Base-by-base conservation (phyloP, 495 filamentous ascomycete genomes). In the Hypoxylon subgilvum region DNA sequence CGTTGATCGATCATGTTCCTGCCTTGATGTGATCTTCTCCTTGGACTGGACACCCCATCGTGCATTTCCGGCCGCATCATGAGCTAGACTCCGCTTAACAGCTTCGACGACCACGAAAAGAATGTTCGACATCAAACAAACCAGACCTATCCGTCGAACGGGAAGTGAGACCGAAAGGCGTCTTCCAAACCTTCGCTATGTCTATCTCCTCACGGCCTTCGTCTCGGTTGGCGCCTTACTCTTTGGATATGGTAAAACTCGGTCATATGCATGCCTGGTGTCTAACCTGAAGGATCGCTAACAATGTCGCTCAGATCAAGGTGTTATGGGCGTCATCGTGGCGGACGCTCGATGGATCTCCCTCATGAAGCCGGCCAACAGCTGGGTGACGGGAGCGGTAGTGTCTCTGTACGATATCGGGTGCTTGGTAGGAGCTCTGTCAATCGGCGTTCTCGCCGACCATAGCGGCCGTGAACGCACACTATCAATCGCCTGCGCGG, bases 381-480 rank as follows among this genome's bases (percentile, higher is more conserved):
- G 46, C 31, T 58, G 54, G 54, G 54, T 58, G 4, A 58, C 54
- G 0, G 54, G 54, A 2, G 54, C 54, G 8, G 54, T 57, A 14
- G 54, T 57, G 1, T 57, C 54, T 4, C 45, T 57, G 2, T 57
- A 57, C 39, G 54, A 57, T 13, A 57, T 57, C 19, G 54, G 54
- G 12, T 57, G 54, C 45, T 36, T 57, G 30, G 22, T 80, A 6
- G 81, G 81, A 2, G 77, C 80, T 14, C 70, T 82, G 28, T 68
- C 69, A 39, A 79, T 79, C 18, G 81, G 80, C 38, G 62, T 78
- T 5, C 72, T 75, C 3, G 78, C 81, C 8, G 81, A 83, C 65
- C 65, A 63, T 31, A 79, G 67, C 52, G 79, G 80, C 25, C 74
- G 80, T n/a, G 79, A 78, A 34, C 58, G 61, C 14, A 71, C 76